Evolutionary conservation across 179 eudicot species (phyloP), one percentile per base, ranked within the genome.

Genomic region (Heliamphora pulchella): DNA sequence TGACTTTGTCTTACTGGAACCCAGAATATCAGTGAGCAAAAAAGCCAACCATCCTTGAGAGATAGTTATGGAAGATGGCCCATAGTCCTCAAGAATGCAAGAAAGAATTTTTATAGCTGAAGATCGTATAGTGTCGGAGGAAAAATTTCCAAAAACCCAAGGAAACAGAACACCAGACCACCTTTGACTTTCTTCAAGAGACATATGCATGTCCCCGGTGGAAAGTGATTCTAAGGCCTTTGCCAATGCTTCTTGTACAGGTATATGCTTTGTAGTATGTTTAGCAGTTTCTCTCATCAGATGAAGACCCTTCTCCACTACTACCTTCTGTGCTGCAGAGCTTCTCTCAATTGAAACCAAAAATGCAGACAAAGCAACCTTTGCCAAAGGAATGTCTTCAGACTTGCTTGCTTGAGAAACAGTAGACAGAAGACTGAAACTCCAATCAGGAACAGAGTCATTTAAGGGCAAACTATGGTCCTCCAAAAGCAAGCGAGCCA

Each of bases 21-120:
- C 84, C 83, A 96, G 80, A 83, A 92, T 81, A 85, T 94, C 96
- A 82, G 83, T 84, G n/a, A 96, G 85, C 81, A 94, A 78, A 79
- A 96, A 84, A 86, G 94, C 85, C 85, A 96, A 85, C 99, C 99
- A 96, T 75, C 87, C 98, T 86, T 94, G 98, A 83, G 99, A 96
- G 76, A 96, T 89, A 0, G 94, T 92, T 61, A 96, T 75, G 44
- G 98, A 90, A 78, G 89, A 87, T 62, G 99, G 93, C 44, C 99
- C 98, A 86, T 90, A 87, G 81, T 92, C 98, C 83, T 96, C 97
- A 81, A 92, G 88, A 84, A 96, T 89, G 77, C 83, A 86, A 46
- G 97, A 89, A 59, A 96, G 93, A 68, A 92, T 89, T 71, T 86
- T 89, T 63, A 82, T 89, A 54, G 99, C 96, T 46, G 98, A 94